Percentiles rank a stretch among this genome's conserved stretches.
phyloP scores from a whole-genome alignment of 2,329 filamentous ascomycete species.

The Colletotrichum tropicale region DNA sequence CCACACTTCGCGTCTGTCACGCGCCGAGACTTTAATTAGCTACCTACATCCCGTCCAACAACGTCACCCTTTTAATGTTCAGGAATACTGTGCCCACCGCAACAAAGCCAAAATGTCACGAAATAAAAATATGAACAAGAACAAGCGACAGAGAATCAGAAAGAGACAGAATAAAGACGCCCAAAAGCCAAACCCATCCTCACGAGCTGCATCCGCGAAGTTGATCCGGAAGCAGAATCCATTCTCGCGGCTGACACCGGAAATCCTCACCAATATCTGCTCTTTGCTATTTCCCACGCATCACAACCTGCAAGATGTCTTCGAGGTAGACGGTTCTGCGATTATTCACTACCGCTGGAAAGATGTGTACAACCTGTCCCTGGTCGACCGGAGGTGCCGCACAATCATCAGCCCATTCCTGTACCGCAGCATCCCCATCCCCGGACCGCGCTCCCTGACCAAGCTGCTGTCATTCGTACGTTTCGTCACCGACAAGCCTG shows the following conservation, averaged over 20 bases:
- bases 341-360: not conserved
- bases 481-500: not conserved
- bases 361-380: not conserved
- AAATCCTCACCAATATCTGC: not conserved
- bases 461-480: not conserved
- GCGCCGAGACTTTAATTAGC: not conserved
- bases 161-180: not conserved
- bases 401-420: not conserved
- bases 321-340: not conserved
- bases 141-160: not conserved
- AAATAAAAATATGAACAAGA: not conserved
- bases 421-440: not conserved
- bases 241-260: not conserved
- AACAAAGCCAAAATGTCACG: not conserved
- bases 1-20: not conserved
- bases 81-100: not conserved
- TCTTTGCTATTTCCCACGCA: not conserved
- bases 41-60: not conserved
- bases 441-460: fast-evolving
- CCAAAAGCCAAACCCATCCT: not conserved
- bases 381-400: not conserved
- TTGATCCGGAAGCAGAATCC: not conserved
- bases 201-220: not conserved
- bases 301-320: not conserved
- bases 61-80: not conserved